These are phyloP conservation scores for Clonostachys rhizophaga DNA, from an alignment of 2,329 filamentous ascomycete genomes.

Conservation along the genomic window DNA sequence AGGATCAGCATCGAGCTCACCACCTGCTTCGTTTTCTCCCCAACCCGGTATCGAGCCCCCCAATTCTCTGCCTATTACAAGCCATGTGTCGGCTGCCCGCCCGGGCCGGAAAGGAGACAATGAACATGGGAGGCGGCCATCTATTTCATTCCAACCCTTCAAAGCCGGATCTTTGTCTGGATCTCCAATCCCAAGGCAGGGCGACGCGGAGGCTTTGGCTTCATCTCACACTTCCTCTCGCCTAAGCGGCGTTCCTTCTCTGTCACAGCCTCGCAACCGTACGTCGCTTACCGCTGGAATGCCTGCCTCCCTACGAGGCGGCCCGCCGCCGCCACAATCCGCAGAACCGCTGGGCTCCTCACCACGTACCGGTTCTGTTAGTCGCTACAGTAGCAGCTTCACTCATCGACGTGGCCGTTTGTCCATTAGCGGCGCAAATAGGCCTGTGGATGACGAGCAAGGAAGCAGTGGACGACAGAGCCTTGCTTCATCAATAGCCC, in stretches of 20 bases:
- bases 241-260: constrained; percentile 38
- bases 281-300: constrained; percentile 72
- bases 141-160: constrained; percentile 90
- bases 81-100: constrained; percentile 19
- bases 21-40: constrained; percentile 44
- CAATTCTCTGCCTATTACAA: constrained; percentile 47
- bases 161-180: constrained; percentile 94
- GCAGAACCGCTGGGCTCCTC: constrained; percentile 67
- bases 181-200: constrained; percentile 59
- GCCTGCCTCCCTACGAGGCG: constrained; percentile 66
- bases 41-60: constrained; percentile 38
- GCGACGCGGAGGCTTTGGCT: constrained; percentile 45
- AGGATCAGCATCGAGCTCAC: constrained; percentile 59
- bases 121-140: constrained; percentile 63
- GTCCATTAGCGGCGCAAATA: constrained; percentile 71
- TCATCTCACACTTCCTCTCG: constrained; percentile 50
- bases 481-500: constrained; percentile 61
- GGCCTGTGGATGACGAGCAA: constrained; percentile 65
- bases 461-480: constrained; percentile 78
- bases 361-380: constrained; percentile 72
- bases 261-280: constrained; percentile 58
- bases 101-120: constrained; percentile 43
- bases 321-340: constrained; percentile 54
- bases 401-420: constrained; percentile 75
- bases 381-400: constrained; percentile 91